phyloP scores from a whole-genome alignment of 176 grass and related monocot genomes.

The Triticum dicoccoides region DNA sequence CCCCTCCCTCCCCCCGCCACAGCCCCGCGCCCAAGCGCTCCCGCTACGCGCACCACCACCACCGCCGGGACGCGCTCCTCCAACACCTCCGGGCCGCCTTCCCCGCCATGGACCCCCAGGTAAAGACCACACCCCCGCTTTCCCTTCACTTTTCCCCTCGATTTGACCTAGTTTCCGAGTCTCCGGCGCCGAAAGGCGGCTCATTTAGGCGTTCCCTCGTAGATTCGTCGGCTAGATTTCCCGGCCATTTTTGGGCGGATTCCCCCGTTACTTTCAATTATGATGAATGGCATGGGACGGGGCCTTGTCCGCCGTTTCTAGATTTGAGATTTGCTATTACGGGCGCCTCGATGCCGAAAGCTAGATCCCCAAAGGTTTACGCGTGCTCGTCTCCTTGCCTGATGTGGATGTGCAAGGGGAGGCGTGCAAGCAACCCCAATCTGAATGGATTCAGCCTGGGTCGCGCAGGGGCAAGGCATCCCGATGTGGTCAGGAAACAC shows the following conservation, averaged over 20 bases:
- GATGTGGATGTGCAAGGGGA: not conserved
- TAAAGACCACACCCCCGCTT: not conserved
- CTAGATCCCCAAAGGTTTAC: not conserved
- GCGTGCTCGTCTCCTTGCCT: not conserved
- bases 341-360: not conserved
- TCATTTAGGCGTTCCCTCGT: not conserved
- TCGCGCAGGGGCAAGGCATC: not conserved
- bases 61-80: constrained; percentile 44
- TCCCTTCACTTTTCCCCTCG: too few relatives aligned
- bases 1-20: constrained; percentile 42
- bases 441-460: not conserved
- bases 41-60: constrained; percentile 52
- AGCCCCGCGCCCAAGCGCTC: constrained; percentile 50
- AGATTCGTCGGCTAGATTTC: not conserved
- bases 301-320: not conserved
- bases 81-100: constrained; percentile 48
- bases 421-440: not conserved
- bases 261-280: too few relatives aligned
- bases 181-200: not conserved
- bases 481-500: too few relatives aligned
- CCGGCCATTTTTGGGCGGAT: not conserved
- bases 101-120: constrained; percentile 90
- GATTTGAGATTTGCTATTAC: not conserved
- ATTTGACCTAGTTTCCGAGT: too few relatives aligned
- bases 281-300: not conserved